Conservation (phyloP, 176 grass and related monocot genomes). For the Carex littledalei region DNA sequence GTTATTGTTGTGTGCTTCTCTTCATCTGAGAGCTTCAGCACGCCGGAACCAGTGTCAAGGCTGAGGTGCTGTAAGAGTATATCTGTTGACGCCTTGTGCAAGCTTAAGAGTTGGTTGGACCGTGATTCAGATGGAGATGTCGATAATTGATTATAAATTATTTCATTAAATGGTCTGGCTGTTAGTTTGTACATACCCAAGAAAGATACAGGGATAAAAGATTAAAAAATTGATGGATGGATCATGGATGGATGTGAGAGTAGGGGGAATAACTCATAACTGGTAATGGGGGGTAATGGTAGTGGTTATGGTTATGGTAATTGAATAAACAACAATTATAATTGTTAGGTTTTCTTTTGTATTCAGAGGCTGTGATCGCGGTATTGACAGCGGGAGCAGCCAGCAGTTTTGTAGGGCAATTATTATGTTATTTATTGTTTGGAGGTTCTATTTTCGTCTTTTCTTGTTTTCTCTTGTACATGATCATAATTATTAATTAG, state of each 20-base stretch:
- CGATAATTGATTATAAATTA: background rate
- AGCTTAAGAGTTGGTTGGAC: conserved; percentile 59
- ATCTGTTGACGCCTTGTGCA: conserved; percentile 51
- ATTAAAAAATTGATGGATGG: background rate
- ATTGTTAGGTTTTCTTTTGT: background rate
- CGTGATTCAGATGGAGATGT: background rate
- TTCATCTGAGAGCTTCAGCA: conserved; percentile 24
- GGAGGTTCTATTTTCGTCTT: background rate
- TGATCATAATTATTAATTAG: background rate
- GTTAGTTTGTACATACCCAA: conserved; percentile 7
- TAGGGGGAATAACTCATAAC: background rate
- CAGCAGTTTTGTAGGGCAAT: conserved; percentile 9
- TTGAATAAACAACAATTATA: background rate
- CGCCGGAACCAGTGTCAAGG: background rate
- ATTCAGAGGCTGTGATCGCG: background rate
- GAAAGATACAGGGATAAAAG: background rate
- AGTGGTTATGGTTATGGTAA: background rate
- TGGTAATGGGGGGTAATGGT: background rate
- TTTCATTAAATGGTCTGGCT: conserved; percentile 21
- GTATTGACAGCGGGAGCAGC: background rate
- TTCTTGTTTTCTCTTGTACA: background rate
- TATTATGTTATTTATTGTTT: background rate
- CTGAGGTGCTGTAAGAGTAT: conserved; percentile 56
- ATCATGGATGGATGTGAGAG: background rate
- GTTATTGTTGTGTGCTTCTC: conserved; percentile 59